phyloP scores from a whole-genome alignment of 345 rosid species.

The Lepidium didymum region DNA sequence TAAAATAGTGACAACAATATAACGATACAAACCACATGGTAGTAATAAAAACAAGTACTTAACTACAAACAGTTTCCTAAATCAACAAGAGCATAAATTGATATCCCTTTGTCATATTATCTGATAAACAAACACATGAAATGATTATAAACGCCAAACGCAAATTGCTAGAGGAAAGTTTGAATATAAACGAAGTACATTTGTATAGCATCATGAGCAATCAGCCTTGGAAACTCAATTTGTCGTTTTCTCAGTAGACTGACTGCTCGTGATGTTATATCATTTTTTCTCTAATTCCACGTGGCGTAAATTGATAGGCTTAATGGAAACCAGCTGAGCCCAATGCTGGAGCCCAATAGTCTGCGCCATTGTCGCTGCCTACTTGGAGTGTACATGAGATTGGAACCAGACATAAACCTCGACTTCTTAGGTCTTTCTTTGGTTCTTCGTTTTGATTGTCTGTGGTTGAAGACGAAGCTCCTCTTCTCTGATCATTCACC shows the following conservation, averaged over 20 bases:
- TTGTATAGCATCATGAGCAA: slow-evolving; percentile 99
- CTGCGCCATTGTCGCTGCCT: slow-evolving; percentile 84
- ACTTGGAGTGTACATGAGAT: slow-evolving; percentile 82
- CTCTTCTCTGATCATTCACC: slow-evolving; percentile 58
- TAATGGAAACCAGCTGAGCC: slow-evolving; percentile 50
- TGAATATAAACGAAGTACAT: neutral
- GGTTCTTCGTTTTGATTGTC: slow-evolving; percentile 40
- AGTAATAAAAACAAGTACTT: slow-evolving; percentile 17
- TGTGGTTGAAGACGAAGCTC: slow-evolving; percentile 21
- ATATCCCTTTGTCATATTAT: neutral
- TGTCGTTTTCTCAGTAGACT: slow-evolving; percentile 56
- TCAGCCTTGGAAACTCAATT: slow-evolving; percentile 66
- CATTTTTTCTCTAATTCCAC: slow-evolving; percentile 20
- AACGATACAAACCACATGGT: slow-evolving; percentile 14
- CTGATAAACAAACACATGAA: neutral
- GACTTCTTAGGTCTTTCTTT: slow-evolving; percentile 72
- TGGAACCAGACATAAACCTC: slow-evolving; percentile 95
- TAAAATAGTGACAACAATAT: neutral
- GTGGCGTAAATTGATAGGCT: slow-evolving; percentile 11
- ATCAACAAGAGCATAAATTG: slow-evolving; percentile 5
- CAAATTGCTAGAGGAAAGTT: slow-evolving; percentile 1
- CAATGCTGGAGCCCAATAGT: slow-evolving; percentile 83
- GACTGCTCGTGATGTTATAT: slow-evolving; percentile 99
- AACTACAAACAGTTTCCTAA: slow-evolving; percentile 21
- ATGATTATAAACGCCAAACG: slow-evolving; percentile 9